Evolutionary conservation across 108 stramenopile genomes (phyloP).

Genomic region (Skeletonema grethae): DNA sequence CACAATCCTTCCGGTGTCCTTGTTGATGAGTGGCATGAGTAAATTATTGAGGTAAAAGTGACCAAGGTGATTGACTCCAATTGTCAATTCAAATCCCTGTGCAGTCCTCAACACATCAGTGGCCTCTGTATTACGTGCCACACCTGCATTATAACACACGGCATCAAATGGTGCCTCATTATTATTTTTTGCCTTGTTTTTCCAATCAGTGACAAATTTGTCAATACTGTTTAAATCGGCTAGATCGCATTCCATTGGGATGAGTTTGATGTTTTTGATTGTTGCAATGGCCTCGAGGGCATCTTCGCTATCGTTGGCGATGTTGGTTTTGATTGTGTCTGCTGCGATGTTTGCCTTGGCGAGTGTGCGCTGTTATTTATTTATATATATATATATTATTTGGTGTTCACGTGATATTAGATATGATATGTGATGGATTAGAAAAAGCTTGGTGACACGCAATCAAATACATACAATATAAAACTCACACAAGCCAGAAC

Average conservation of each 20-base stretch:
- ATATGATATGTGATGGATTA: background rate
- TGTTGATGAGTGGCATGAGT: conserved; percentile 58
- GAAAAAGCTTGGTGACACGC: no score
- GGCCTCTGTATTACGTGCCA: conserved; percentile 70
- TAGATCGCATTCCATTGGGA: conserved; percentile 84
- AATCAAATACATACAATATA: no score
- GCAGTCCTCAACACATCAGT: conserved; percentile 69
- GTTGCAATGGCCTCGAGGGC: conserved; percentile 28
- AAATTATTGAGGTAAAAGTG: conserved; percentile 92
- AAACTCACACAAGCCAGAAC: conserved; percentile 66
- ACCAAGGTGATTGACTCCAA: conserved; percentile 97
- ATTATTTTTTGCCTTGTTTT: conserved; percentile 9
- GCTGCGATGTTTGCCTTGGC: conserved; percentile 66
- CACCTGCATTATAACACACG: conserved; percentile 85
- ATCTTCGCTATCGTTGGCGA: conserved; percentile 40
- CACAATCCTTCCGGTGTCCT: conserved; percentile 60
- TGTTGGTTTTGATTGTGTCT: conserved; percentile 38
- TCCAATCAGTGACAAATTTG: conserved; percentile 50
- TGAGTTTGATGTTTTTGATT: conserved; percentile 48
- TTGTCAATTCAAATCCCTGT: conserved; percentile 81
- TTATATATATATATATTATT: background rate
- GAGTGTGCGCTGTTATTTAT: conserved; percentile 52
- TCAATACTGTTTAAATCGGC: conserved; percentile 64
- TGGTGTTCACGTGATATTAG: background rate
- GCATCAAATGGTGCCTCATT: conserved; percentile 57